Conservation (phyloP, 371 early-diverging fungal genomes). For the Mortierella sp. region DNA sequence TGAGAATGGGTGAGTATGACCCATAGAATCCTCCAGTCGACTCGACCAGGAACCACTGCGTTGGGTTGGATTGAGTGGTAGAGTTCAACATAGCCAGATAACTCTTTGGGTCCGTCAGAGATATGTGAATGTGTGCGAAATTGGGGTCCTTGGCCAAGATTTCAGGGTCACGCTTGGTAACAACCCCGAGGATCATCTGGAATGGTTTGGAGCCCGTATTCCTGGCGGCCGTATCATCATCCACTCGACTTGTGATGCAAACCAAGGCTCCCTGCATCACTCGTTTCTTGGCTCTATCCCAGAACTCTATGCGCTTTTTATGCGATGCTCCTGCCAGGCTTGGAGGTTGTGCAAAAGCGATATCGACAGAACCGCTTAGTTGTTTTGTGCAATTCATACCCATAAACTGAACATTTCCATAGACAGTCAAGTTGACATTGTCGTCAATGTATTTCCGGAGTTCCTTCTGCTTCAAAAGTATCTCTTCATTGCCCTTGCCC, state of each 20-base stretch:
- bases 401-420: slow-evolving; percentile 45
- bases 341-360: slow-evolving; percentile 43
- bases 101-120: slow-evolving; percentile 30
- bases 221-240: neutral
- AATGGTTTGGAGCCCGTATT: slow-evolving; percentile 1
- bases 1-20: slow-evolving; percentile 60
- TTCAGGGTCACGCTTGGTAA: slow-evolving; percentile 43
- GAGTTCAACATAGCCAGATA: slow-evolving; percentile 33
- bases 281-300: slow-evolving; percentile 49
- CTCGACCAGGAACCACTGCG: slow-evolving; percentile 58
- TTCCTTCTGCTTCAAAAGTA: slow-evolving; percentile 33
- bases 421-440: slow-evolving; percentile 47
- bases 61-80: neutral
- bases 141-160: slow-evolving; percentile 28
- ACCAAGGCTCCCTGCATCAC: slow-evolving; percentile 59
- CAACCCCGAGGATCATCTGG: slow-evolving; percentile 57
- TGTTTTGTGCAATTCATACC: slow-evolving; percentile 28
- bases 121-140: slow-evolving; percentile 38
- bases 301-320: slow-evolving; percentile 37
- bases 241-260: slow-evolving; percentile 50
- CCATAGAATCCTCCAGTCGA: slow-evolving; percentile 59
- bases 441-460: slow-evolving; percentile 29
- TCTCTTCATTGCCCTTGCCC: slow-evolving; percentile 17
- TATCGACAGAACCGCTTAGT: slow-evolving; percentile 30
- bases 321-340: neutral